Evolutionary conservation across 768 basidiomycete species (phyloP), one percentile per base, ranked within the genome.

Genomic region (Boletellus ananas): DNA sequence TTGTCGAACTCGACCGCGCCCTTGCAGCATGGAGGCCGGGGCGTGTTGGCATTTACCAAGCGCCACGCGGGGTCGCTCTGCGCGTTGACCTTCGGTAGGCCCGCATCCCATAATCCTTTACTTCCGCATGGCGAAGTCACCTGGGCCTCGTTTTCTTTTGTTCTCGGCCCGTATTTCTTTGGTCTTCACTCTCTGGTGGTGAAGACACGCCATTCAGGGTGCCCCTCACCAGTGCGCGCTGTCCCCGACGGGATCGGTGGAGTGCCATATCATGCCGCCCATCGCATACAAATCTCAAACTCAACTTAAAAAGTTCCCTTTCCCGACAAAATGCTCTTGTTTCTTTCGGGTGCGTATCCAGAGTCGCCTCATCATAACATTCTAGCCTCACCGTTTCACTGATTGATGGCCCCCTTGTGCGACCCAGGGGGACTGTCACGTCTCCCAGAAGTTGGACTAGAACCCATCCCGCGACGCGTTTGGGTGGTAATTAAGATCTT

Each of bases 181-280:
- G 29, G 8, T 29, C 8, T 29, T 29, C 29, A 29, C 29, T 9
- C 9, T 29, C 29, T 29, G 29, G 11, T 29, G 7, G 29, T 11
- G 29, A 11, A 11, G 29, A 9, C 29, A 29, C 29, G 11, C 29
- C 40, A 16, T 6, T 16, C 47, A 20, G 43, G 46, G 31, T 29
- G 25, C 41, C 0, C 23, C 31, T 35, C 23, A 20, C 37, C 38
- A 4, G 23, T 31, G 14, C 36, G 35, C n/a, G 16, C 43, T 23
- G 20, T 40, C 7, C 6, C 58, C 48, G 61, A 54, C 17, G 20
- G 3, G 18, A 1, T 36, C 62, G 47, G 55, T 38, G 51, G 46
- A 35, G 27, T 31, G 23, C 23, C 23, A 25, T 21, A 16, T n/a
- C 10, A 8, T 50, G 34, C 45, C 61, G 57, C 27, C 21, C 23